A percentile compares a stretch with the other conserved stretches of the same genome.
These are phyloP conservation scores for Daldinia loculata DNA, from an alignment of 495 filamentous ascomycete species.

Conservation along the genomic window DNA sequence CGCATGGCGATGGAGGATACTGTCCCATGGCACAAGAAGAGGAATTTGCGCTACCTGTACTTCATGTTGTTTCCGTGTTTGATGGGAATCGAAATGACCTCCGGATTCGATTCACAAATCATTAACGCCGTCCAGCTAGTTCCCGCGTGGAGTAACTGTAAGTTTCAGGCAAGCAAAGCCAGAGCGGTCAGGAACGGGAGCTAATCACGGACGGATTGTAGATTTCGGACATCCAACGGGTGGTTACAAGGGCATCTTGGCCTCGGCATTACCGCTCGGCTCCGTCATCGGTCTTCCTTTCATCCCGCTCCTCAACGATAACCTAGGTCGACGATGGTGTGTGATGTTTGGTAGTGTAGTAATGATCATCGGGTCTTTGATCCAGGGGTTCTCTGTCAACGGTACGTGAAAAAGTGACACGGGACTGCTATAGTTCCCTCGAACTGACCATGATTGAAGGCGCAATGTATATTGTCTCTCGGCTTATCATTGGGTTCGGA, in stretches of 20 bases:
- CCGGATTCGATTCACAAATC: conserved; percentile 75
- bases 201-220: conserved; percentile 24
- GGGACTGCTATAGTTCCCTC: background rate
- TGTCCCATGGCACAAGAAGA: conserved; percentile 69
- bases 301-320: conserved; percentile 66
- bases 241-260: conserved; percentile 57
- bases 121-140: conserved; percentile 75
- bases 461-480: conserved; percentile 70
- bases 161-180: conserved; percentile 46
- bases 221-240: conserved; percentile 56
- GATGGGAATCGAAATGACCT: conserved; percentile 76
- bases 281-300: conserved; percentile 64
- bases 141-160: conserved; percentile 64
- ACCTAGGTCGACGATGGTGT: conserved; percentile 63
- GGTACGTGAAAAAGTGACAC: conserved; percentile 43
- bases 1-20: conserved; percentile 64
- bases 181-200: background rate
- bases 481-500: conserved; percentile 71
- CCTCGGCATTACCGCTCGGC: conserved; percentile 55
- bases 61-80: conserved; percentile 69
- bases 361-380: conserved; percentile 65
- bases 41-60: conserved; percentile 68
- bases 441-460: conserved; percentile 15
- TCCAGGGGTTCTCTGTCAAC: conserved; percentile 62
- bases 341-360: conserved; percentile 66